phyloP scores from a whole-genome alignment of 768 basidiomycete species.

The Macrolepiota fuliginosa region DNA sequence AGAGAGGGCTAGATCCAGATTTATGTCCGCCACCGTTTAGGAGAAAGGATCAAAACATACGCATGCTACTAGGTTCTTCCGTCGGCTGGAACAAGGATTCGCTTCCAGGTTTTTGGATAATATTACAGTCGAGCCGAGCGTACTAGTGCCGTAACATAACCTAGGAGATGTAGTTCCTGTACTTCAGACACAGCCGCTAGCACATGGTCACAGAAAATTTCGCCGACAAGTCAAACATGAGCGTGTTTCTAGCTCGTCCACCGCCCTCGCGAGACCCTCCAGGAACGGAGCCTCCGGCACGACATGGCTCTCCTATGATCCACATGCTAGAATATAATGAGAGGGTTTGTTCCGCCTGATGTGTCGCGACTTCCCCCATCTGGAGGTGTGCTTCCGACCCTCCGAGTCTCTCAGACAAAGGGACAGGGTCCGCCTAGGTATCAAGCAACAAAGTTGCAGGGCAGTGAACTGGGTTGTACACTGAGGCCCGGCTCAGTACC shows the following conservation, averaged over 20 bases:
- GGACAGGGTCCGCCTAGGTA: too few relatives aligned
- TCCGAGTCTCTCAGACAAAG: too few relatives aligned
- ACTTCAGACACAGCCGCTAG: not conserved
- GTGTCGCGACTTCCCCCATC: not conserved
- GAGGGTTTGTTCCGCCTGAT: not conserved
- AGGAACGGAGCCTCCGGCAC: not conserved
- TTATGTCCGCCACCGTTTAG: not conserved
- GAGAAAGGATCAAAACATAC: not conserved
- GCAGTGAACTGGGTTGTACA: too few relatives aligned
- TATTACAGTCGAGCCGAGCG: not conserved
- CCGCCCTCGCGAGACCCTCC: not conserved
- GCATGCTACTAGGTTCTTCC: not conserved
- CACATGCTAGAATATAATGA: not conserved
- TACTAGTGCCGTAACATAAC: not conserved
- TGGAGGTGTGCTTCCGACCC: too few relatives aligned
- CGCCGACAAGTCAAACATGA: not conserved
- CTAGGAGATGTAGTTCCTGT: too few relatives aligned
- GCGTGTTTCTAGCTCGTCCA: not conserved
- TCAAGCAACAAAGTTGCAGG: too few relatives aligned
- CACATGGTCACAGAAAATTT: not conserved
- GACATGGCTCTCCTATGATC: not conserved
- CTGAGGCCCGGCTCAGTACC: too few relatives aligned
- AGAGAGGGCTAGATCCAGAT: not conserved
- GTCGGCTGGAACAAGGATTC: not conserved
- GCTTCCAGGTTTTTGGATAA: not conserved